These are phyloP conservation scores for Melastoma malabathricum DNA, from an alignment of 345 rosid genomes.

Conservation along the genomic window DNA sequence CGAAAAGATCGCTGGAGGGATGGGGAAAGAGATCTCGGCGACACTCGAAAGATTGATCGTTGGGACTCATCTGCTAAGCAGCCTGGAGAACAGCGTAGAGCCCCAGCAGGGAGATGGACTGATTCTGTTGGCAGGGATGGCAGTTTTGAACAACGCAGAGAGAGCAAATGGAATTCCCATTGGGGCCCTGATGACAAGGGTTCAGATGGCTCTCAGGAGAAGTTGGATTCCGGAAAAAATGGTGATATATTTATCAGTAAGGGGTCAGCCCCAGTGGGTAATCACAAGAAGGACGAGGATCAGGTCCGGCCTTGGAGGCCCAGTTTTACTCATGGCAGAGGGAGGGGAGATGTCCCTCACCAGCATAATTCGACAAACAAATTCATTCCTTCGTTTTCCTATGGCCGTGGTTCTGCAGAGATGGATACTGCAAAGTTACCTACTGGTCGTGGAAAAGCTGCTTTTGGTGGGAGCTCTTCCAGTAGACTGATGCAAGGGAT, in stretches of 20 bases:
- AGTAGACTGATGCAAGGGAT: conserved; percentile 25
- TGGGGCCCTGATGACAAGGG: conserved; percentile 91
- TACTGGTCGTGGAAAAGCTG: conserved; percentile 52
- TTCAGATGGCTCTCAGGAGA: conserved; percentile 38
- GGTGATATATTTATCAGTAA: conserved; percentile 50
- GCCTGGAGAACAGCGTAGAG: conserved; percentile 64
- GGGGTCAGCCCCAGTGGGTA: conserved; percentile 34
- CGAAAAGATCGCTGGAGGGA: conserved; percentile 82
- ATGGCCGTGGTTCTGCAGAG: conserved; percentile 66
- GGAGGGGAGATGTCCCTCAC: conserved; percentile 64
- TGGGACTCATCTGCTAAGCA: conserved; percentile 67
- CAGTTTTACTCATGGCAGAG: conserved; percentile 44
- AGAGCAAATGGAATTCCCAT: conserved; percentile 95
- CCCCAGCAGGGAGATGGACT: conserved; percentile 63
- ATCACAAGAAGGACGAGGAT: conserved; percentile 61
- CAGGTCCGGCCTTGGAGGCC: conserved; percentile 77
- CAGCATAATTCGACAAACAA: conserved; percentile 48
- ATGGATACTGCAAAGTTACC: conserved; percentile 32
- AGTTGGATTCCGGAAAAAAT: conserved; percentile 51
- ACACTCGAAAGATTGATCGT: conserved; percentile 53
- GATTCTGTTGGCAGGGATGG: conserved; percentile 66
- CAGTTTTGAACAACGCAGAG: conserved; percentile 70
- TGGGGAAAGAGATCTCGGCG: conserved; percentile 65
- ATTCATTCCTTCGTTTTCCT: conserved; percentile 42
- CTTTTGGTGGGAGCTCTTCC: conserved; percentile 36